Conservation (phyloP, 768 basidiomycete genomes). For the Serpula lacrymans region DNA sequence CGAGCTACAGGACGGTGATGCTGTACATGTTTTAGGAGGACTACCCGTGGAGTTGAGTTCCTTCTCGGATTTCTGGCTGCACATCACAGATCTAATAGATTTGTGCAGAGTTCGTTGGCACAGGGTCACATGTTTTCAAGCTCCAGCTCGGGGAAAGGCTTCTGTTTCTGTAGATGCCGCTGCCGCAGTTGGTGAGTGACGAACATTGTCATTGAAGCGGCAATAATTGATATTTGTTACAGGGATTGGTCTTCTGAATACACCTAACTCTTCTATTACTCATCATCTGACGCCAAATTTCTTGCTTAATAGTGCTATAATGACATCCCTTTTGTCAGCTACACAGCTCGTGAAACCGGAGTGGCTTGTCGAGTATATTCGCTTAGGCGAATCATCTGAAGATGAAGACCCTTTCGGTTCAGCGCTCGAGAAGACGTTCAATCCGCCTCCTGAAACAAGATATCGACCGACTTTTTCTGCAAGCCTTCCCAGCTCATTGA, state of each 20-base stretch:
- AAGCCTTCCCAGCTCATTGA: conserved; percentile 43
- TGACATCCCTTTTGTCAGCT: conserved; percentile 56
- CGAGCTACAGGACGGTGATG: conserved; percentile 55
- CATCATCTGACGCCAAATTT: conserved; percentile 61
- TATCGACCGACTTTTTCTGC: conserved; percentile 58
- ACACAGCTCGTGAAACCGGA: conserved; percentile 60
- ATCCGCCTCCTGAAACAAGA: conserved; percentile 49
- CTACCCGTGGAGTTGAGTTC: conserved; percentile 44
- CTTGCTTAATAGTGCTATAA: conserved; percentile 45
- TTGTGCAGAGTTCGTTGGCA: conserved; percentile 47
- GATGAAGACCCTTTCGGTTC: conserved; percentile 30
- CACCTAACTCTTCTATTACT: conserved; percentile 45
- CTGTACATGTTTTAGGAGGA: conserved; percentile 41
- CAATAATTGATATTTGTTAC: conserved; percentile 2
- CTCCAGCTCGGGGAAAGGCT: conserved; percentile 32
- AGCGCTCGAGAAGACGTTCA: conserved; percentile 49
- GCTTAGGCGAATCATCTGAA: conserved; percentile 39
- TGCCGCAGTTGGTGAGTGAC: conserved; percentile 49
- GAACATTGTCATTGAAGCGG: background rate
- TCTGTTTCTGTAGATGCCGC: conserved; percentile 40
- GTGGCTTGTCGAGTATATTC: conserved; percentile 64
- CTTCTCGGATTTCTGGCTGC: background rate
- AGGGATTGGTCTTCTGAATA: conserved; percentile 58
- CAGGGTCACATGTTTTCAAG: conserved; percentile 46
- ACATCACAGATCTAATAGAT: too few relatives aligned